A percentile compares a stretch with the other conserved stretches of the same genome.
Evolutionary conservation across 1,284 basidiomycete species (phyloP).

Genomic region (Coriolopsis trogii): DNA sequence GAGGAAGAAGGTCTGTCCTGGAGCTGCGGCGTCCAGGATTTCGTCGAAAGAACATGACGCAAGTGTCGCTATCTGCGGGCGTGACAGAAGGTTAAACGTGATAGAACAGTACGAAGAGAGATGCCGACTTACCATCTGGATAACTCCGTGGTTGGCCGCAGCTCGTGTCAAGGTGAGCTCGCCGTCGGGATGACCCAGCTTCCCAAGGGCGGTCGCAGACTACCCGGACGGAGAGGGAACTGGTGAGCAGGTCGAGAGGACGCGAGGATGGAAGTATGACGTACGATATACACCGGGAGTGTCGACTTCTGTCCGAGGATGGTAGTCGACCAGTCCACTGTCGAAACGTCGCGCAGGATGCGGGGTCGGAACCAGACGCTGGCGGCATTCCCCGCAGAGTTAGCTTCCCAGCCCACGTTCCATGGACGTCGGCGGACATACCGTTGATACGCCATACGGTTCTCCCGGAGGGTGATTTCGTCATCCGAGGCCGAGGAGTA

Average conservation of each 20-base stretch:
- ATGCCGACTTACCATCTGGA: constrained; percentile 90
- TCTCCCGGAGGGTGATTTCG: constrained; percentile 71
- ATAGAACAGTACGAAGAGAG: no score
- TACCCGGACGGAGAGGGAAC: no score
- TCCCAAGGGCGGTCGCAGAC: no score
- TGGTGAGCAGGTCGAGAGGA: no score
- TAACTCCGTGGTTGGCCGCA: constrained; percentile 73
- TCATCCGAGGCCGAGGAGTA: constrained; percentile 68
- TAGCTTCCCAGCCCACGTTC: no score
- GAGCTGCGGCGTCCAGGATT: constrained; percentile 75
- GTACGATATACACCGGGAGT: constrained; percentile 63
- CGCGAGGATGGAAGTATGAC: constrained; percentile 2
- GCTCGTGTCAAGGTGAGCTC: constrained; percentile 88
- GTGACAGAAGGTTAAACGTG: not conserved
- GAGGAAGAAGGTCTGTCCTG: constrained; percentile 78
- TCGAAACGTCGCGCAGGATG: constrained; percentile 64
- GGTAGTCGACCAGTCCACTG: constrained; percentile 62
- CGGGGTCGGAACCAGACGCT: constrained; percentile 79
- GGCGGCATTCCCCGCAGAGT: no score
- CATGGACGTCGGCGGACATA: constrained; percentile 28
- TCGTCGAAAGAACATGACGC: constrained; percentile 91
- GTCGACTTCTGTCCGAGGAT: constrained; percentile 58
- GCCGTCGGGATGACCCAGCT: constrained; percentile 94
- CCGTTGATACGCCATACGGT: constrained; percentile 67
- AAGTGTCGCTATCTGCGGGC: constrained; percentile 66